Evolutionary conservation across 2,329 filamentous ascomycete genomes (phyloP), one percentile per base, ranked within the genome.

Genomic region (Aureobasidium namibiae): DNA sequence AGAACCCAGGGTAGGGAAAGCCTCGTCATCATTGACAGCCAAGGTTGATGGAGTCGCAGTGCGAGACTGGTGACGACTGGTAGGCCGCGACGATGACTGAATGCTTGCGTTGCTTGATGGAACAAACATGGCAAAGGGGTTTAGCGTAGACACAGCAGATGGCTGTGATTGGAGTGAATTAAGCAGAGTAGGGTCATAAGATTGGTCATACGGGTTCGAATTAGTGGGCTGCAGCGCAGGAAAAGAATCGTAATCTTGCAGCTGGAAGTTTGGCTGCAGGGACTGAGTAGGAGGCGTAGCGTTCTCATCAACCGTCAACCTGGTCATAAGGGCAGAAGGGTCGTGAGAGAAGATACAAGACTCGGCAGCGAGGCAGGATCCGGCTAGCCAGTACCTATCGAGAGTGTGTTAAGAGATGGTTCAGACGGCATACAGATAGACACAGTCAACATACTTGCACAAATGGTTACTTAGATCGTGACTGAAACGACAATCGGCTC

Each of bases 331-430:
- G 65, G 90, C 84, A 1, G 91, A 85, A 2, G 94, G 94, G 67
- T 99, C 94, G 73, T 99, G 94, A 14, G 92, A 97, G 76, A 99
- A 99, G 61, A 96, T 90, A 73, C 94, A 99, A 3, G 90, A 92
- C 60, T 91, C 87, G 36, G 94, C 92, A 21, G 94, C 94, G 34
- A 99, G 81, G 70, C 94, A 99, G 68, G 92, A 96, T 1, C 94
- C 94, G 76, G 90, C 90, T 56, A 99, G 82, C 90, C 92, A 99
- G 72, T 97, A 97, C 71, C 89, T 94, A 45, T 3, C 4, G 7
- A 16, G 14, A 67, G 45, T 21, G 61, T 59, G 63, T 73, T 64
- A 74, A 45, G 69, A 59, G 14, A 49, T 39, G 29, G 56, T 42
- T 29, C 33, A 39, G 18, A 31, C n/a, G 10, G n/a, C 18, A 26